These are phyloP conservation scores for Austroboletus olivaceoglutinosus DNA, from an alignment of 1,284 basidiomycete genomes.

Conservation along the genomic window DNA sequence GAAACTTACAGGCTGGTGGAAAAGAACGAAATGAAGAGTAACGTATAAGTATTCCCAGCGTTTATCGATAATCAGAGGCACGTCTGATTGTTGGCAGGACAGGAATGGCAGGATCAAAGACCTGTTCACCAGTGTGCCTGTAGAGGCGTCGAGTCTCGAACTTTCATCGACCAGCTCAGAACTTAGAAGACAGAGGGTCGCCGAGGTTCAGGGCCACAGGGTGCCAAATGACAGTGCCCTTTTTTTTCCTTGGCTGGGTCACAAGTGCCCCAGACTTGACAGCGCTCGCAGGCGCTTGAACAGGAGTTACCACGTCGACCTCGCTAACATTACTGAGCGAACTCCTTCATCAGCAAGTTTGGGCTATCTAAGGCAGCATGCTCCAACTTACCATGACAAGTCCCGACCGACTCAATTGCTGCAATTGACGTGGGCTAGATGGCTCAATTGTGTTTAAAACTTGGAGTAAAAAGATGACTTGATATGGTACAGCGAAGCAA, in stretches of 20 bases:
- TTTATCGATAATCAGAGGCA: not conserved
- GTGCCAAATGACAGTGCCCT: not conserved
- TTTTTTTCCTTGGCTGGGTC: not conserved
- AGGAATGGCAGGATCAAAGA: slow-evolving; percentile 5
- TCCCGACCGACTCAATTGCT: no score
- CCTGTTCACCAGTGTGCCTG: slow-evolving; percentile 21
- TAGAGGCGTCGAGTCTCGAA: slow-evolving; percentile 32
- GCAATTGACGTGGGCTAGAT: no score
- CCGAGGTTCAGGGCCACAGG: not conserved
- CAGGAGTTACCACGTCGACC: slow-evolving; percentile 15
- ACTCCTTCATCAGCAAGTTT: not conserved
- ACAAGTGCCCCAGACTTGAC: slow-evolving; percentile 1
- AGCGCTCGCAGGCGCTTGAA: no score
- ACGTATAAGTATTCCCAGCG: not conserved
- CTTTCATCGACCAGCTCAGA: slow-evolving; percentile 10
- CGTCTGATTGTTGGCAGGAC: slow-evolving; percentile 5
- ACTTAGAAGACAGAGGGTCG: not conserved
- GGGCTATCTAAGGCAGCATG: no score
- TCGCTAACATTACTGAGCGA: not conserved
- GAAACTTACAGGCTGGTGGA: slow-evolving; percentile 1
- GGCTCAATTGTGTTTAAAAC: no score
- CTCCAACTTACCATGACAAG: no score
- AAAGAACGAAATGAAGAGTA: slow-evolving; percentile 3
- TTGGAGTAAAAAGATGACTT: no score
- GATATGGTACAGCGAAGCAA: no score